Evolutionary conservation across 768 basidiomycete genomes (phyloP), one percentile per base, ranked within the genome.

Genomic region (Trametes sanguinea): DNA sequence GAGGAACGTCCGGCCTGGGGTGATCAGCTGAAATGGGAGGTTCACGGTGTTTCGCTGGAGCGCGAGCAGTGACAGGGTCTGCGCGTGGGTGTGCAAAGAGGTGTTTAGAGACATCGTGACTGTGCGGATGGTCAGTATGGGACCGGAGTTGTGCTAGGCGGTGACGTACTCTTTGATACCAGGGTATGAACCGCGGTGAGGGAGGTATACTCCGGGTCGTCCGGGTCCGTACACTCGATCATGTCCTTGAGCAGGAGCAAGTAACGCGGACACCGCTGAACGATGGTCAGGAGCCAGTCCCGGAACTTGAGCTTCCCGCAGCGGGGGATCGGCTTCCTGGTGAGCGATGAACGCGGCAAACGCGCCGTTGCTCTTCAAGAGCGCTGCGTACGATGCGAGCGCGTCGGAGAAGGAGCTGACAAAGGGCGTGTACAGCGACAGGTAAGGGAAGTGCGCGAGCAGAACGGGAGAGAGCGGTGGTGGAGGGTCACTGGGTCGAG

Each of bases 241-340:
- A 95, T 80, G 70, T 95, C 93, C 73, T 87, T 92, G 54, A 95
- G 81, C 10, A 95, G 77, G 10, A 95, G 80, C 7, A 94, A 81
- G 71, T 95, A 95, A 58, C 94, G 82, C 4, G 94, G 94, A 72
- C 92, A 94, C 57, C 93, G 83, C 73, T 95, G 93, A 6, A 95
- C 88, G 51, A 93, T 86, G 2, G 90, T 91, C 56, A 95, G 79
- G 9, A 95, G 81, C 87, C 93, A 95, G 69, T 94, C 91, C 7
- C 88, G 81, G 33, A 95, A 77, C 67, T 87, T 87, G 51, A 95
- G 81, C 70, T 84, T 88, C 39, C 85, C 85, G 68, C 91, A 93
- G 8, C 80, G 77, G 1, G 85, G 84, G 64, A n/a, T 93, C 85
- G 4, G 80, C 76, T 71, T 95, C 92, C 68, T 87, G 87, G 17